Evolutionary conservation across 352 stramenopile genomes (phyloP).

Genomic region (Globisporangium echinulatum): DNA sequence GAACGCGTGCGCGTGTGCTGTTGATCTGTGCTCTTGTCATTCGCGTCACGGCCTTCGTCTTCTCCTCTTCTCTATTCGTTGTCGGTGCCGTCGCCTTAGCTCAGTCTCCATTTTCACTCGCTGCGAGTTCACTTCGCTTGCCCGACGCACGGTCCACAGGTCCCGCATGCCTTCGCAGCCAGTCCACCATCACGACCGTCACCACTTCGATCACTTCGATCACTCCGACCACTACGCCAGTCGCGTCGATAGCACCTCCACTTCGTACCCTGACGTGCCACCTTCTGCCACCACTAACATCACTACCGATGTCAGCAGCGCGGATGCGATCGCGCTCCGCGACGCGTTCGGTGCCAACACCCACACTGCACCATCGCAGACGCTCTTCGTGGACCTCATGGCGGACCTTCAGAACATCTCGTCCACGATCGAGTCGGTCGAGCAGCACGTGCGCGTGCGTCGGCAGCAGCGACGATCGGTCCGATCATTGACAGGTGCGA

Average conservation of each 20-base stretch:
- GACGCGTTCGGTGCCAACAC: background rate
- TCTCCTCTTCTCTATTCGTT: too few relatives aligned
- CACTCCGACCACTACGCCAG: too few relatives aligned
- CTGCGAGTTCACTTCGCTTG: background rate
- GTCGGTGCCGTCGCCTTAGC: background rate
- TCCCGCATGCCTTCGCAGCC: background rate
- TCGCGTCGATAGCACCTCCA: background rate
- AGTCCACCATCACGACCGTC: too few relatives aligned
- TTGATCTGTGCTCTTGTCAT: too few relatives aligned
- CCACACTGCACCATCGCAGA: background rate
- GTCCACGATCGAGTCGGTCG: conserved; percentile 6
- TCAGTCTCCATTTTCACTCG: conserved; percentile 3
- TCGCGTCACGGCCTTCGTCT: too few relatives aligned
- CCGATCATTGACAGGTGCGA: background rate
- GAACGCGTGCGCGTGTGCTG: too few relatives aligned
- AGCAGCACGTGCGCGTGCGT: conserved; percentile 4
- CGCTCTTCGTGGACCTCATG: conserved; percentile 4
- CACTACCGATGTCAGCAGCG: background rate
- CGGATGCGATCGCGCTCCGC: background rate
- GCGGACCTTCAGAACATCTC: conserved; percentile 4
- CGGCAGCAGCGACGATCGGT: conserved; percentile 1
- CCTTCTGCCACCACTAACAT: background rate
- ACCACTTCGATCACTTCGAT: too few relatives aligned
- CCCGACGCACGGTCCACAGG: background rate
- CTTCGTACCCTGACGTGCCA: too few relatives aligned